Evolutionary conservation across 202 grass and related monocot genomes (phyloP), one percentile per base, ranked within the genome.

Genomic region (Cymbopogon flexuosus): DNA sequence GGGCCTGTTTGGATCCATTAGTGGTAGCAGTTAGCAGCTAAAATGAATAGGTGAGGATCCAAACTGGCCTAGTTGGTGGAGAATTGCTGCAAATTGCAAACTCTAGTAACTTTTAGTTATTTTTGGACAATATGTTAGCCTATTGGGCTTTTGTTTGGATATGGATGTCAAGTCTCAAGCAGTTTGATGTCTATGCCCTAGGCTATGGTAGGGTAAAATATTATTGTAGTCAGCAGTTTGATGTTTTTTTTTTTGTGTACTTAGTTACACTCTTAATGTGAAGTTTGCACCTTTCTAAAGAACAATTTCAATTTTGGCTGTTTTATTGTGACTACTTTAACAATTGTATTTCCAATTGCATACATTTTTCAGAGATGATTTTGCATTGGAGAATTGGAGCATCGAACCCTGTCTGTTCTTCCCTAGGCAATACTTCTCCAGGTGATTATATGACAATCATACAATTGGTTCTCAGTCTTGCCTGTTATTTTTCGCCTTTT

Each of bases 381-480:
- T 79, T 72, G 47, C 52, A 3, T 69, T 31, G 24, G 88, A 83
- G 63, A 61, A 65, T 46, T 78, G 85, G 65, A 84, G 61, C 27
- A 82, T 85, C 0, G 90, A 84, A 16, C 74, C 77, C 57, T 43
- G 33, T 79, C 81, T 86, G 59, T 85, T 91, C 63, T 96, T 93
- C 60, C 81, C 90, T 35, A 90, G 79, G 75, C 76, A 87, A 60
- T 91, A 91, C 66, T 96, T 99, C 80, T 88, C 73, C 40, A 79
- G 65, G 93, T 97, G 70, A 84, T 87, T 90, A 69, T 72, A 46
- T 67, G 46, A 40, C 33, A 47, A 54, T 31, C 36, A 1, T 7
- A 35, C 58, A 22, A 61, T 74, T 47, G 39, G 64, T 70, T 43
- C 58, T 77, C 24, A 10, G n/a, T 46, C 62, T 37, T 68, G 15